Base-by-base conservation (phyloP, 345 rosid genomes). In the Moricandia moricandioides region DNA sequence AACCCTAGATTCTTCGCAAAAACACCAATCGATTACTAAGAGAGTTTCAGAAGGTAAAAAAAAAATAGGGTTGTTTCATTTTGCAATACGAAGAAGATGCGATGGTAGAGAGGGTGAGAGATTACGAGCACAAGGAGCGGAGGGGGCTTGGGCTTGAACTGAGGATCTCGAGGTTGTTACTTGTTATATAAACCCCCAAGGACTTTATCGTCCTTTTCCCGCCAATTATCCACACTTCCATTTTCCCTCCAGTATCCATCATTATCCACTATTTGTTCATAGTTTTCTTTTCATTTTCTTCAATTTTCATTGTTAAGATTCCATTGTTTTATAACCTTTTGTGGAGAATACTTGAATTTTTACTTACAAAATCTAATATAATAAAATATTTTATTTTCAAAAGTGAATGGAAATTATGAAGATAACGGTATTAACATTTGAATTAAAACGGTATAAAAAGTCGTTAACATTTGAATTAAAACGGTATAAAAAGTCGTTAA, bases 201-300 rank as follows among this genome's bases (percentile, higher is more conserved):
- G 89, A 80, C 81, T 70, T 56, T 72, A 77, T 78, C 65, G 87
- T 79, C 82, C 82, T 82, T 86, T 86, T 86, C 86, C 89, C 89
- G 89, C 87, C 87, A 62, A 17, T 34, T 62, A 69, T 30, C 31
- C 66, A 61, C 21, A 61, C 18, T 55, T 58, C 29, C 45, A 6
- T 56, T 60, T 29, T 35, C 69, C 34, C 18, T 75, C 78, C 83
- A 26, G 2, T 21, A 21, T 21, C 24, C 4, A 11, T 40, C 4
- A 3, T 13, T 4, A 10, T 43, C 7, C 16, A 43, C 14, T 43
- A 0, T 1, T 9, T 21, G 14, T 24, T 26, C 0, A 12, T 3
- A 47, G 12, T 66, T 24, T 2, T 30, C 6, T n/a, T 57, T 56
- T 56, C 5, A 24, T 55, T 68, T 17, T 16, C 0, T 0, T 35